Percentiles rank a stretch among this genome's conserved stretches.
These are phyloP conservation scores for Scheffersomyces coipomensis DNA, from an alignment of 805 yeast species.

Conservation along the genomic window DNA sequence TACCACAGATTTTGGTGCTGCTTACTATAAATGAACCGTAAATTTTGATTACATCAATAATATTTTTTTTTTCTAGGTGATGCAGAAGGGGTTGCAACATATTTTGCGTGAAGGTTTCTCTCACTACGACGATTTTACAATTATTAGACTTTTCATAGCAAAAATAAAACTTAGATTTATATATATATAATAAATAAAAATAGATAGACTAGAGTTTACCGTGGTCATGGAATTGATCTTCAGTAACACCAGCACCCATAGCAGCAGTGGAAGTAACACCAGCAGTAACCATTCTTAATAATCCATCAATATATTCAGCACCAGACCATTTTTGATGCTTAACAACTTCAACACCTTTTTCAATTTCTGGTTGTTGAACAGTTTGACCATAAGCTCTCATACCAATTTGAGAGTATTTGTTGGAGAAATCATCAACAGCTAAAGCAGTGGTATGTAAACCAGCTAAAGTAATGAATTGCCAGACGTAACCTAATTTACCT, in stretches of 20 bases:
- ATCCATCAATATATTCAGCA: constrained; percentile 91
- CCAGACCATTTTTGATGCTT: constrained; percentile 99
- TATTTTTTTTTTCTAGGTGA: too few species aligned
- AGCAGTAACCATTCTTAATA: constrained; percentile 87
- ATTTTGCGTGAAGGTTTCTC: too few species aligned
- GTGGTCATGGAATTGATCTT: constrained; percentile 77
- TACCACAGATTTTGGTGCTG: too few species aligned
- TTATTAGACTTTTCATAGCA: too few species aligned
- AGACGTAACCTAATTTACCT: constrained; percentile 85
- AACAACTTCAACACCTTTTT: constrained; percentile 87
- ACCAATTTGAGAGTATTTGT: constrained; percentile 74
- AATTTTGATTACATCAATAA: too few species aligned
- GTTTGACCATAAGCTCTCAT: constrained; percentile 94
- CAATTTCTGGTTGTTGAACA: constrained; percentile 86
- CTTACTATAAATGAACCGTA: too few species aligned
- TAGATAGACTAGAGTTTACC: constrained; percentile 8
- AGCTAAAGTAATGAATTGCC: constrained; percentile 98
- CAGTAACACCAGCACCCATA: constrained; percentile 98
- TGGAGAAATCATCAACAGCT: constrained; percentile 82
- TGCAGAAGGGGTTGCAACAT: too few species aligned
- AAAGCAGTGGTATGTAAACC: constrained; percentile 96
- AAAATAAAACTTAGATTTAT: too few species aligned
- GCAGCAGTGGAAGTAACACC: constrained; percentile 96
- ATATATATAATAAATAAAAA: not conserved
- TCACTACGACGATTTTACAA: too few species aligned